These are phyloP conservation scores for Talaromyces nanjingensis DNA, from an alignment of 495 filamentous ascomycete species.

Conservation along the genomic window DNA sequence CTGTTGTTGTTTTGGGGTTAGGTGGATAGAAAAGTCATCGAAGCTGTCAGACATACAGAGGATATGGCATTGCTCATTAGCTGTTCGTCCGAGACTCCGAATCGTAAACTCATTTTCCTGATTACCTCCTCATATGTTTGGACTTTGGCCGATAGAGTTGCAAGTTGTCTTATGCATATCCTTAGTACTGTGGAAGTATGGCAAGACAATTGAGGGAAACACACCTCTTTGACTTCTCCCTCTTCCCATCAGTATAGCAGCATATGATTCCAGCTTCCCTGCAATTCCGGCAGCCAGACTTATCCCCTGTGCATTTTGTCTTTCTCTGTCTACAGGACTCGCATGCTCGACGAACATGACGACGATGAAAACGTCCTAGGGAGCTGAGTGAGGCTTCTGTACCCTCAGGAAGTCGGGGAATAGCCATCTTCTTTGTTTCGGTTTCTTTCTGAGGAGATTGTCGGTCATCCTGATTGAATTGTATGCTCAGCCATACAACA, in stretches of 20 bases:
- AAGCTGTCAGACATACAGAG: slow-evolving; percentile 19
- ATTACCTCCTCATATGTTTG: slow-evolving; percentile 41
- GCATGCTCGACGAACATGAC: slow-evolving; percentile 40
- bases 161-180: slow-evolving; percentile 29
- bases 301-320: slow-evolving; percentile 52
- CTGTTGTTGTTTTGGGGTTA: slow-evolving; percentile 13
- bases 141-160: slow-evolving; percentile 42
- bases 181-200: background rate
- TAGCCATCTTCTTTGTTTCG: slow-evolving; percentile 30
- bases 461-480: slow-evolving; percentile 18
- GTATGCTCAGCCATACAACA: background rate
- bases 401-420: slow-evolving; percentile 35
- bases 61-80: slow-evolving; percentile 29
- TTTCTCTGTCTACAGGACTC: slow-evolving; percentile 45
- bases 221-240: slow-evolving; percentile 50
- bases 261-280: slow-evolving; percentile 42
- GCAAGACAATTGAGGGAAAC: slow-evolving; percentile 1
- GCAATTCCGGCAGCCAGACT: slow-evolving; percentile 50
- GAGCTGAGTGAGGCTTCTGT: slow-evolving; percentile 29
- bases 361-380: slow-evolving; percentile 33
- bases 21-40: background rate
- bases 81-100: slow-evolving; percentile 33
- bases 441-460: slow-evolving; percentile 13
- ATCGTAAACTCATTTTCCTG: slow-evolving; percentile 27
- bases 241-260: slow-evolving; percentile 50